Conservation (phyloP, 2,329 filamentous ascomycete genomes). For the Colletotrichum sp. region DNA sequence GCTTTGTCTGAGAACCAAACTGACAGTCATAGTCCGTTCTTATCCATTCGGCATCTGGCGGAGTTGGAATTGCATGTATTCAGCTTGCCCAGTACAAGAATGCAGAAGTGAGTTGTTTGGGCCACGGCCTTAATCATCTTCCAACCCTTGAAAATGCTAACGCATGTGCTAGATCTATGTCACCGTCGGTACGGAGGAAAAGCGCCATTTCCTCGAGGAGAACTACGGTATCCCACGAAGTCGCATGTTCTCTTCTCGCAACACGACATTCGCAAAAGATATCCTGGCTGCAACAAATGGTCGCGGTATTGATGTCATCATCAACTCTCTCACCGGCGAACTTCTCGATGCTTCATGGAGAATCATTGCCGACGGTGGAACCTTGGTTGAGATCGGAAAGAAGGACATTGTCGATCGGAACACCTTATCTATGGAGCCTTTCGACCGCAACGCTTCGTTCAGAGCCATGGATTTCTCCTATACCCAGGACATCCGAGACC, state of each 20-base stretch:
- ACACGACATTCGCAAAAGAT: conserved; percentile 26
- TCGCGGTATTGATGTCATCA: conserved; percentile 30
- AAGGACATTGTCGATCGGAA: conserved; percentile 31
- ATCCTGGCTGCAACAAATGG: conserved; percentile 24
- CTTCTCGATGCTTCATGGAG: neutral
- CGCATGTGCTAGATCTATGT: conserved; percentile 18
- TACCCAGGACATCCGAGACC: neutral
- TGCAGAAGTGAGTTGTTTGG: neutral
- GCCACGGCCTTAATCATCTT: neutral
- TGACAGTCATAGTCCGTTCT: neutral
- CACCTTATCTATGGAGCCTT: conserved; percentile 23
- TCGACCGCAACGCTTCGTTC: neutral
- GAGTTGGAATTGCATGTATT: neutral
- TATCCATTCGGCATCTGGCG: neutral
- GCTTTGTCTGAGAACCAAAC: neutral
- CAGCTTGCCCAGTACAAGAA: neutral
- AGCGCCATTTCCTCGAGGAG: conserved; percentile 19
- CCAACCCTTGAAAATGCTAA: neutral
- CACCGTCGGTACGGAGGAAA: conserved; percentile 30
- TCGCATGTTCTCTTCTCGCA: conserved; percentile 15
- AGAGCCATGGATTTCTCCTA: neutral
- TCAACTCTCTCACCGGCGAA: conserved; percentile 37
- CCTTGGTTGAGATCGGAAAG: conserved; percentile 35
- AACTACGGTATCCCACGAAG: neutral
- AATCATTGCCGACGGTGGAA: conserved; percentile 20